Base-by-base conservation (phyloP, 2,329 filamentous ascomycete species). In the Sporothrix schenckii region DNA sequence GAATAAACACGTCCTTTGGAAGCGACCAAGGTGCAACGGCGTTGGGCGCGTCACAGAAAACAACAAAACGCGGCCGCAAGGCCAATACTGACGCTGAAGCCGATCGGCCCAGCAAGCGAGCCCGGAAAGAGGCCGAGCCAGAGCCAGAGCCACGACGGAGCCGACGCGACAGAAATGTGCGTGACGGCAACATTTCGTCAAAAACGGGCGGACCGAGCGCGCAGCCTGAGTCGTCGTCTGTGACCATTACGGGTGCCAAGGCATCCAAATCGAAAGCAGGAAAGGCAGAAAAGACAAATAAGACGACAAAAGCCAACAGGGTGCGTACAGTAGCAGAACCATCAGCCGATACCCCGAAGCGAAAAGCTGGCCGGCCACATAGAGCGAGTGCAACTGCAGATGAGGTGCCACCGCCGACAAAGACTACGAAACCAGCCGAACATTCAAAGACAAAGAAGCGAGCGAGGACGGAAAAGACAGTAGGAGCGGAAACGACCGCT, bases 121-220 rank as follows among this genome's bases (percentile, higher is more conserved):
- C 53, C 2, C 67, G 68, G 3, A 69, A 61, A 13, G 24, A 14
- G 3, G 21, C 5, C 14, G 65, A 49, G 16, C 19, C 41, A 7
- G 63, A 56, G 10, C 19, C 52, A 13, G 56, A 39, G 21, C 24
- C 65, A 34, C 69, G 74, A 3, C 70, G 73, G n/a, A 75, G 74
- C 58, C 61, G 49, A 13, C 71, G 75, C 41, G 73, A 72, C 27
- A 73, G 73, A 19, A 72, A 67, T 19, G 72, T 72, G 10, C 72
- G 72, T 27, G 72, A 73, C 41, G 70, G 68, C 24, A 68, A 21
- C 49, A 49, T 21, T 7, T 61, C 58, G 70, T 58, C 67, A 70
- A 66, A 70, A 63, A 19, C 44, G 0, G 24, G 27, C 1, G 69
- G 16, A 60, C 5, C 49, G 19, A 60, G 34, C 27, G 21, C 41